These are phyloP conservation scores for Podospora pseudopauciseta DNA, from an alignment of 495 filamentous ascomycete species.

Conservation along the genomic window DNA sequence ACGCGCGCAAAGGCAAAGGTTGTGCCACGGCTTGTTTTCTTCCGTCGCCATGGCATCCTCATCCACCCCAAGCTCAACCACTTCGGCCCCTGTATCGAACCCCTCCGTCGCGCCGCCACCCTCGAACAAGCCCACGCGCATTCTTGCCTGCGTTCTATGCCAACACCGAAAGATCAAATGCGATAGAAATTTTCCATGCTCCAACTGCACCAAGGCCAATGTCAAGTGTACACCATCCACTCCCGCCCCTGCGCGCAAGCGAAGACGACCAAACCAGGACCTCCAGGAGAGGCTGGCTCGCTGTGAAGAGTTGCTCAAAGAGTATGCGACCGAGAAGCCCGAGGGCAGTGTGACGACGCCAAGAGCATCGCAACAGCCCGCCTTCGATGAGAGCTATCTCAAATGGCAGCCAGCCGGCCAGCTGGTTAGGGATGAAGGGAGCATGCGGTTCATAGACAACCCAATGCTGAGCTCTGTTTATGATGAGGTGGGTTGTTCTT, in stretches of 20 bases:
- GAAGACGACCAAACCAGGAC: conserved; percentile 46
- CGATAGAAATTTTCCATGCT: conserved; percentile 62
- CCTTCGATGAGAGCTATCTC: conserved; percentile 27
- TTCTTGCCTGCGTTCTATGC: conserved; percentile 48
- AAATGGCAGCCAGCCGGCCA: conserved; percentile 40
- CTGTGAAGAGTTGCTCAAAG: conserved; percentile 47
- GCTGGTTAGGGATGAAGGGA: conserved; percentile 44
- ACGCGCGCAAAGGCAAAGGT: background rate
- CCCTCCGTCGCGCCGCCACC: background rate
- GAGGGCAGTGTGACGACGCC: conserved; percentile 20
- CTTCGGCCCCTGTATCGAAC: background rate
- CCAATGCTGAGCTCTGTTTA: conserved; percentile 40
- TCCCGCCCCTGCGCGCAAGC: conserved; percentile 47
- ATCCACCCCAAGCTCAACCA: conserved; percentile 4
- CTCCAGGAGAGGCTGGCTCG: conserved; percentile 46
- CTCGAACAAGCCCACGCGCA: conserved; percentile 28
- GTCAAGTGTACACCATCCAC: conserved; percentile 47
- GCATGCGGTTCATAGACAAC: conserved; percentile 46
- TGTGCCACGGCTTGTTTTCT: background rate
- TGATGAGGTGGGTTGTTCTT: conserved; percentile 37
- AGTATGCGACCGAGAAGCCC: conserved; percentile 42
- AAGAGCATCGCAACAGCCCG: conserved; percentile 12
- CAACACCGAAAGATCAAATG: conserved; percentile 68
- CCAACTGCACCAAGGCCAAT: conserved; percentile 57
- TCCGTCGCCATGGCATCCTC: conserved; percentile 7